A percentile compares a stretch with the other conserved stretches of the same genome.
Evolutionary conservation across 1,139 yeast genomes (phyloP).

Genomic region (Pneumocystis murina): DNA sequence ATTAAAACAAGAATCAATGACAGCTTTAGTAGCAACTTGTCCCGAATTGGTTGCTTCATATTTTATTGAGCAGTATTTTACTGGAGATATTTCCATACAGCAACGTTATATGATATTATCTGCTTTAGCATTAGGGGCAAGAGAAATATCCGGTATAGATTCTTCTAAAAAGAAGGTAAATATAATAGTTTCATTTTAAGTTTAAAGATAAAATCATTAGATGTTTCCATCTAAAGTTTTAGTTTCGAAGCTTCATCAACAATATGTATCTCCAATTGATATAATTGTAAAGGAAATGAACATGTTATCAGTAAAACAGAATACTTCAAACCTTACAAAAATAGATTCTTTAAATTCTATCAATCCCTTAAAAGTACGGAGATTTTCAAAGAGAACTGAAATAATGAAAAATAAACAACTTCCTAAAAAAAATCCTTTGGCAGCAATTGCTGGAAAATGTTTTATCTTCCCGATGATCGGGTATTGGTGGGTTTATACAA

Average conservation of each 20-base stretch:
- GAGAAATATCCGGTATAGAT: not conserved
- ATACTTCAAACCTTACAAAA: not conserved
- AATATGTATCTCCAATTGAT: not conserved
- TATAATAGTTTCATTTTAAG: too few relatives aligned
- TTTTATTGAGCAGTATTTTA: not conserved
- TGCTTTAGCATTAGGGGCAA: not conserved
- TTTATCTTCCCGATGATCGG: not conserved
- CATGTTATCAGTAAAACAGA: not conserved
- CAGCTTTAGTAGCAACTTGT: not conserved
- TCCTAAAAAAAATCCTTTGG: not conserved
- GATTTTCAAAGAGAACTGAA: not conserved
- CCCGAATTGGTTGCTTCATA: not conserved
- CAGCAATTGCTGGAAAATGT: not conserved
- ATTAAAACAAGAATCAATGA: not conserved
- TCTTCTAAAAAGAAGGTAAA: not conserved
- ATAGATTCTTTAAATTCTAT: not conserved
- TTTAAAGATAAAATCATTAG: not conserved
- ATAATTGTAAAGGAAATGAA: not conserved
- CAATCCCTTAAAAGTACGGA: not conserved
- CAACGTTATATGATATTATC: not conserved
- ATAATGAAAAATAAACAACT: not conserved
- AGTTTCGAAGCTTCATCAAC: not conserved
- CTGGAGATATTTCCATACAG: not conserved
- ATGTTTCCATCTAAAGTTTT: not conserved
- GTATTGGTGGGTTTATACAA: not conserved